Evolutionary conservation across 805 yeast genomes (phyloP), one percentile per base, ranked within the genome.

Genomic region (Pichia manshurica): DNA sequence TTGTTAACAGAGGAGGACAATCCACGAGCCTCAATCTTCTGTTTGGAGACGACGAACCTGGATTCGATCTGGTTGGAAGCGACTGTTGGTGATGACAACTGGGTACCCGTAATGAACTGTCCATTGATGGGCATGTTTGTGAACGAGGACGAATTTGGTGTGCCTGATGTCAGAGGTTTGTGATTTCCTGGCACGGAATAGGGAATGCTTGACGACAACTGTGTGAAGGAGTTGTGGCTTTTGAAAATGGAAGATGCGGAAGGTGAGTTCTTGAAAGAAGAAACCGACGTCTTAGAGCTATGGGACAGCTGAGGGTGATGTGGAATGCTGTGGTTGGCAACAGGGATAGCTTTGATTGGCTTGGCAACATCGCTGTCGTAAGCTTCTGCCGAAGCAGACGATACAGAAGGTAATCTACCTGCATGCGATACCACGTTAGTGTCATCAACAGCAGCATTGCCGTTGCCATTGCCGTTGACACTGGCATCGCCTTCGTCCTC

Each of bases 41-140:
- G 93, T 57, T 87, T 80, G 10, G 95, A 85, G 35, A 89, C 84
- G 43, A 89, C 80, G 60, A 89, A 88, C 38, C 96, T 73, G 15
- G 95, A 85, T 60, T 88, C 96, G n/a, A 89, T 81, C 29, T 80
- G 74, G 17, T 78, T 66, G 36, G 70, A 60, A 5, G 78, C 63
- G 5, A 84, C 84, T 45, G 74, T 77, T 3, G 93, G 93, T 0
- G 90, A 83, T 46, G 80, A 81, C 47, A 85, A 79, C 50, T 81
- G 79, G 48, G 79, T 82, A 12, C 87, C 81, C 21, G 71, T 70
- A 47, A 78, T 78, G 7, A 77, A 67, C 54, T 77, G 81, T 19
- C 82, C 84, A 57, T 78, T 77, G 9, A 79, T 69, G 25, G 82
- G 82, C 49, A 74, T 64, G 49, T 70, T 73, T 2, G 37, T 22